A percentile compares a stretch with the other conserved stretches of the same genome.
phyloP scores from a whole-genome alignment of 805 yeast genomes.

The Sungouiozyma intestinalis region DNA sequence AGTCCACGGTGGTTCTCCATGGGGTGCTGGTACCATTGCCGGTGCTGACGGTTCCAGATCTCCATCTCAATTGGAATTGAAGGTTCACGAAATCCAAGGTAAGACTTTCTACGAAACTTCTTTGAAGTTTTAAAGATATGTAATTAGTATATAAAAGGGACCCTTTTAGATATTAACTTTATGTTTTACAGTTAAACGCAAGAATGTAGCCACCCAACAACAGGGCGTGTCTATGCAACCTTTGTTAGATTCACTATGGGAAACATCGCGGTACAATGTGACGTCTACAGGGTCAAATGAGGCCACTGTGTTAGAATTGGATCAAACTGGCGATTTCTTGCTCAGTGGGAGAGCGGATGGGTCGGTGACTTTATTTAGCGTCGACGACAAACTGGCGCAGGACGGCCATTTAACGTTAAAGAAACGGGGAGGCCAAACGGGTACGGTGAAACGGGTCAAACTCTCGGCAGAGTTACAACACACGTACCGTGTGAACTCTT shows the following conservation, averaged over 20 bases:
- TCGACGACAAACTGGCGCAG: constrained; percentile 14
- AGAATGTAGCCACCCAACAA: neutral
- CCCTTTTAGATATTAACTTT: constrained; percentile 13
- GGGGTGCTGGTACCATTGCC: constrained; percentile 80
- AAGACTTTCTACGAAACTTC: constrained; percentile 44
- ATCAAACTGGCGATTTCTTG: constrained; percentile 12
- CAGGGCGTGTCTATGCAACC: neutral
- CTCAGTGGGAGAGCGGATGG: constrained; percentile 26
- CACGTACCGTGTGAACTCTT: constrained; percentile 57
- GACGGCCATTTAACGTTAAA: constrained; percentile 20
- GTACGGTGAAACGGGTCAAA: neutral
- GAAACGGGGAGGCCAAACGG: constrained; percentile 8
- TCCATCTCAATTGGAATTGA: constrained; percentile 53
- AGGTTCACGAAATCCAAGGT: constrained; percentile 60
- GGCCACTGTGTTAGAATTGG: constrained; percentile 11
- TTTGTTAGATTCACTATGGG: neutral
- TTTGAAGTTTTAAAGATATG: constrained; percentile 13
- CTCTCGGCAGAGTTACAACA: constrained; percentile 32
- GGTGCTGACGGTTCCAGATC: constrained; percentile 69
- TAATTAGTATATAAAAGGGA: neutral
- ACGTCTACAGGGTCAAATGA: constrained; percentile 7
- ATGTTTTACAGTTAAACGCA: constrained; percentile 1
- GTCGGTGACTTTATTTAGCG: constrained; percentile 25
- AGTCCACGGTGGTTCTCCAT: constrained; percentile 71
- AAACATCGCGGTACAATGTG: neutral